These are phyloP conservation scores for Daldinia concentrica DNA, from an alignment of 495 filamentous ascomycete genomes.

Conservation along the genomic window DNA sequence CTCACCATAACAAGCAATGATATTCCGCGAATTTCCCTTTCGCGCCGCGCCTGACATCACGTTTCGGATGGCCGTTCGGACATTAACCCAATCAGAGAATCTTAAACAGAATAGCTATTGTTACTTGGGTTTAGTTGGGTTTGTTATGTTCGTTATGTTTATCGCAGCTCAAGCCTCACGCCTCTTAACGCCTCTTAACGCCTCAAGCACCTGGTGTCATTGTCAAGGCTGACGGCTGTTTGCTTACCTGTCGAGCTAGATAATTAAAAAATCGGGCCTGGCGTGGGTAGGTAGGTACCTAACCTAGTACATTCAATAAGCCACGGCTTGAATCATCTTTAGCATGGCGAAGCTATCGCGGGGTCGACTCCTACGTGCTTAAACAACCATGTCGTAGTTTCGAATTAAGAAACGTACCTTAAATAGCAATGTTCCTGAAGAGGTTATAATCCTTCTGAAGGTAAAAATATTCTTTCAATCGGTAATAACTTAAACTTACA, in stretches of 20 bases:
- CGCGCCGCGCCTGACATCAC: constrained; percentile 2
- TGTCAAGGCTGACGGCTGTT: background rate
- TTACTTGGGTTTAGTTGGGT: background rate
- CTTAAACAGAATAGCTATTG: too few species aligned
- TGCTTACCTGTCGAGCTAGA: background rate
- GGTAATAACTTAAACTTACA: background rate
- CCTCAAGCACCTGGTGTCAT: background rate
- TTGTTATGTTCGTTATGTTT: background rate
- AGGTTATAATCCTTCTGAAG: background rate
- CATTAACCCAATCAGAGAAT: constrained; percentile 18
- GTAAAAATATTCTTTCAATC: background rate
- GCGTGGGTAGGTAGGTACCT: too few species aligned
- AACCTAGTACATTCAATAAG: too few species aligned
- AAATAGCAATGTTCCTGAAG: background rate
- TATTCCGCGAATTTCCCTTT: constrained; percentile 13
- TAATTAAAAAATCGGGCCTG: background rate
- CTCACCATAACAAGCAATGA: constrained; percentile 28
- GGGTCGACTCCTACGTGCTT: background rate
- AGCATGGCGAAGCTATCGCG: constrained; percentile 1
- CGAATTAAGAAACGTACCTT: background rate
- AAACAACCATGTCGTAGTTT: background rate
- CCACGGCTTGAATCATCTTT: too few species aligned
- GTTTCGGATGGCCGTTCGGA: background rate
- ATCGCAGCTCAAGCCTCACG: background rate
- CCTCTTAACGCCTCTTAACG: background rate